These are phyloP conservation scores for Neurospora crassa DNA, from an alignment of 2,329 filamentous ascomycete genomes.

Conservation along the genomic window DNA sequence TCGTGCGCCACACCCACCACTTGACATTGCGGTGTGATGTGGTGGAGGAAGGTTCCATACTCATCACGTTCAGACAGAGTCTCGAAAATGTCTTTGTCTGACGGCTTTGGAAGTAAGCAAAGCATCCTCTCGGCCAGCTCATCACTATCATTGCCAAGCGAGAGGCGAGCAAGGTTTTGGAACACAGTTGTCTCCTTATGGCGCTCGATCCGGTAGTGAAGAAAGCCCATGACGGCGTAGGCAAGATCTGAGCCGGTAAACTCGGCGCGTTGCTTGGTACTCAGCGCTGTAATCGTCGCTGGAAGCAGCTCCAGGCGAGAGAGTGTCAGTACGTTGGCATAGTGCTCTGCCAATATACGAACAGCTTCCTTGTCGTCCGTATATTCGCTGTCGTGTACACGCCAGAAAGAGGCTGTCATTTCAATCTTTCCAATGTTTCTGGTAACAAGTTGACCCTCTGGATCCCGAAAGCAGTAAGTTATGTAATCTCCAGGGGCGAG, in stretches of 20 bases:
- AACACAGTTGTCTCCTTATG: conserved; percentile 23
- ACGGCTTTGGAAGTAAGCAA: conserved; percentile 19
- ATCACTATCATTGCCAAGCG: conserved; percentile 26
- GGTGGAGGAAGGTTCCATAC: conserved; percentile 24
- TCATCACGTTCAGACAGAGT: conserved; percentile 17
- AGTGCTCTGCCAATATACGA: conserved; percentile 27
- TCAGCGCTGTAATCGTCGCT: conserved; percentile 23
- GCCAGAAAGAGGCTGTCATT: neutral
- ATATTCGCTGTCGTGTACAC: neutral
- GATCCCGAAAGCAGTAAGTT: conserved; percentile 14
- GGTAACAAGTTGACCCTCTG: neutral
- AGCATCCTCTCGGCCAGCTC: conserved; percentile 25
- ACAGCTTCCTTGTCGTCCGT: neutral
- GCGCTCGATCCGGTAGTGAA: conserved; percentile 25
- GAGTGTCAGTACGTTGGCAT: conserved; percentile 22
- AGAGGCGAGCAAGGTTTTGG: conserved; percentile 28
- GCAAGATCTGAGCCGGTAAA: conserved; percentile 23
- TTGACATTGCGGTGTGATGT: conserved; percentile 25
- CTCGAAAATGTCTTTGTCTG: conserved; percentile 19
- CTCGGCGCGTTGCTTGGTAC: conserved; percentile 17
- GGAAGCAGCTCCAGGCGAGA: conserved; percentile 25
- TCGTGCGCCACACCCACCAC: conserved; percentile 24
- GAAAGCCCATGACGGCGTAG: conserved; percentile 29
- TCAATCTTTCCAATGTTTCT: neutral
- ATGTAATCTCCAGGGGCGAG: conserved; percentile 15